These are phyloP conservation scores for Microdochium paspali DNA, from an alignment of 2,329 filamentous ascomycete genomes.

Conservation along the genomic window DNA sequence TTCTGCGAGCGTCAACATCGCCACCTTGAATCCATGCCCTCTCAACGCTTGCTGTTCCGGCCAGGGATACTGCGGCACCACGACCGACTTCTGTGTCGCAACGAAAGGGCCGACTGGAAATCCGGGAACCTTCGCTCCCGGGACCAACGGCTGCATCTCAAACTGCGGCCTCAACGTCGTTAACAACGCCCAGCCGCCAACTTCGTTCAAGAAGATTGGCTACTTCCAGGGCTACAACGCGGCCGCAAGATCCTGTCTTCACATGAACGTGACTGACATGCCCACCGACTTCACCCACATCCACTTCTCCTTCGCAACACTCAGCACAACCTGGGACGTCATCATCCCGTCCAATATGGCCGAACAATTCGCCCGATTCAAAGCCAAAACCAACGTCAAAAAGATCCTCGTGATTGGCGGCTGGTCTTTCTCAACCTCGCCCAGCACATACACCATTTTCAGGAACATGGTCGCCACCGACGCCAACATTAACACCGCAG, in stretches of 20 bases:
- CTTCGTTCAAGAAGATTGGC: conserved; percentile 3
- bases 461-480: conserved; percentile 15
- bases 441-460: conserved; percentile 20
- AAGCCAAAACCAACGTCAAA: conserved; percentile 15
- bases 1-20: conserved; percentile 18
- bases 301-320: conserved; percentile 16
- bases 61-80: conserved; percentile 20
- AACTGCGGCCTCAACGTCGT: conserved; percentile 11
- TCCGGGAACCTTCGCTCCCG: conserved; percentile 16
- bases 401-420: conserved; percentile 28
- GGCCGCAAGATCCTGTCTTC: conserved; percentile 13
- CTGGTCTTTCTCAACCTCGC: conserved; percentile 25
- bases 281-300: conserved; percentile 12
- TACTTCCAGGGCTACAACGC: conserved; percentile 21
- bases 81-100: conserved; percentile 17
- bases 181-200: conserved; percentile 2
- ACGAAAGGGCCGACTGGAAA: conserved; percentile 7
- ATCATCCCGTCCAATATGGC: conserved; percentile 9
- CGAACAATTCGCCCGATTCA: conserved; percentile 8
- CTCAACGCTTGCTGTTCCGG: conserved; percentile 30
- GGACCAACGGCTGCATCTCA: conserved; percentile 14
- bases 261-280: conserved; percentile 10
- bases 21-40: conserved; percentile 34
- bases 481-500: conserved; percentile 19
- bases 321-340: neutral